A percentile compares a stretch with the other conserved stretches of the same genome.
phyloP scores from a whole-genome alignment of 441 rosid genomes.

The Oxalis stricta region DNA sequence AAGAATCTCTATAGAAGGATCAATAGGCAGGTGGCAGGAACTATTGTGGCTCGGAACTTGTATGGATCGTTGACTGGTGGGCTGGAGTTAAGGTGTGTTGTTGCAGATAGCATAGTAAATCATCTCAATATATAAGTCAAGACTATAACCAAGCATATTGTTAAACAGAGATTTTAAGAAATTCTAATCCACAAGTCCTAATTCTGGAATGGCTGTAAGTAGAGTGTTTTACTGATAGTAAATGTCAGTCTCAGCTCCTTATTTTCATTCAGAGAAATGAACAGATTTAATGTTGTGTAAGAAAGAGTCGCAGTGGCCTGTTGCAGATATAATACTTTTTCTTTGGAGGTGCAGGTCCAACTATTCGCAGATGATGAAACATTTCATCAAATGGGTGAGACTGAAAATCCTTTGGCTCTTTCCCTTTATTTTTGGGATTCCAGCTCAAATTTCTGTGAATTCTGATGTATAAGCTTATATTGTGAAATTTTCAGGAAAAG shows the following conservation, averaged over 20 bases:
- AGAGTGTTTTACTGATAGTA: too few relatives aligned
- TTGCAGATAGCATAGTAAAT: too few relatives aligned
- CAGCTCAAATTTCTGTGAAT: not conserved
- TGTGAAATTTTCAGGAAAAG: slow-evolving; percentile 37
- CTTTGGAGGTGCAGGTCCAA: slow-evolving; percentile 31
- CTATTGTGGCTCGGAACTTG: slow-evolving; percentile 62
- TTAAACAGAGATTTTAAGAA: not conserved
- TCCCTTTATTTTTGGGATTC: not conserved
- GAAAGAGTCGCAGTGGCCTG: too few relatives aligned
- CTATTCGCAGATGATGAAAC: slow-evolving; percentile 38
- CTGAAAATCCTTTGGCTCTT: not conserved
- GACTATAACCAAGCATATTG: too few relatives aligned
- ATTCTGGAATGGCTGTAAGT: not conserved
- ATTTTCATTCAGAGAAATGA: too few relatives aligned
- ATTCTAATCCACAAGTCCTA: not conserved
- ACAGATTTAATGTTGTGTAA: too few relatives aligned
- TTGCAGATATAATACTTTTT: too few relatives aligned
- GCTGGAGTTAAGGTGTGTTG: slow-evolving; percentile 70
- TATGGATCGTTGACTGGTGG: slow-evolving; percentile 77
- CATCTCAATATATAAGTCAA: too few relatives aligned
- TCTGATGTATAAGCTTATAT: slow-evolving; percentile 2
- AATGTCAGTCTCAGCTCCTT: too few relatives aligned
- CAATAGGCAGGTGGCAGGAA: slow-evolving; percentile 51
- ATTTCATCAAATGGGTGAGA: slow-evolving; percentile 48
- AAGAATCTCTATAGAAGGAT: slow-evolving; percentile 52